These are phyloP conservation scores for Phaeolepiota aurea DNA, from an alignment of 768 basidiomycete genomes.

Conservation along the genomic window DNA sequence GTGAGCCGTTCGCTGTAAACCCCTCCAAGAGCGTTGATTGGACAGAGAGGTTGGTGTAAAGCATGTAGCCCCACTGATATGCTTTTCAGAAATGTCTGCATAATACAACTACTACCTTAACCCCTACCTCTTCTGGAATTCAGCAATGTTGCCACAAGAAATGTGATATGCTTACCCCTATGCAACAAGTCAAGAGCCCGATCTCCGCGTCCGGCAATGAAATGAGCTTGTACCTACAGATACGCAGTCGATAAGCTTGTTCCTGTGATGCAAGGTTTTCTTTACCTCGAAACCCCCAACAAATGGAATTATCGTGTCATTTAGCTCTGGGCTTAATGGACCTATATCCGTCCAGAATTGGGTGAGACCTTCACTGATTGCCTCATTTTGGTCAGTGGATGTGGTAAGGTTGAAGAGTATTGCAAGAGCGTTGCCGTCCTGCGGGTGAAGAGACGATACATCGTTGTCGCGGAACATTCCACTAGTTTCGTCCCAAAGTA, in stretches of 20 bases:
- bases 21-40: conserved; percentile 36
- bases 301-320: conserved; percentile 44
- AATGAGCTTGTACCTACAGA: conserved; percentile 39
- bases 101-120: too few species aligned
- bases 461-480: conserved; percentile 43
- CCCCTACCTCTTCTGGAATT: too few species aligned
- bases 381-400: conserved; percentile 24
- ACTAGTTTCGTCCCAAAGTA: conserved; percentile 32
- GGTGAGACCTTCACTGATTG: conserved; percentile 33
- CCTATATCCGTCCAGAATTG: conserved; percentile 42
- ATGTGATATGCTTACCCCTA: conserved; percentile 16
- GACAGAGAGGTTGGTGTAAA: conserved; percentile 33
- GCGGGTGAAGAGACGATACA: conserved; percentile 30
- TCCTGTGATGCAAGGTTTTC: background rate
- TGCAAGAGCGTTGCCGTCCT: conserved; percentile 43
- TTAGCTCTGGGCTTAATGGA: conserved; percentile 37
- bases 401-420: conserved; percentile 38
- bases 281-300: conserved; percentile 41
- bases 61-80: conserved; percentile 38
- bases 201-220: conserved; percentile 34
- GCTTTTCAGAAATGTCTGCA: too few species aligned
- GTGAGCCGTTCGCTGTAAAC: conserved; percentile 37
- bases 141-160: background rate
- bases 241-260: background rate
- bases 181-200: conserved; percentile 36